Percentiles rank a stretch among this genome's conserved stretches.
Evolutionary conservation across 208 protist species (phyloP).

Genomic region (Leishmania lainsoni): DNA sequence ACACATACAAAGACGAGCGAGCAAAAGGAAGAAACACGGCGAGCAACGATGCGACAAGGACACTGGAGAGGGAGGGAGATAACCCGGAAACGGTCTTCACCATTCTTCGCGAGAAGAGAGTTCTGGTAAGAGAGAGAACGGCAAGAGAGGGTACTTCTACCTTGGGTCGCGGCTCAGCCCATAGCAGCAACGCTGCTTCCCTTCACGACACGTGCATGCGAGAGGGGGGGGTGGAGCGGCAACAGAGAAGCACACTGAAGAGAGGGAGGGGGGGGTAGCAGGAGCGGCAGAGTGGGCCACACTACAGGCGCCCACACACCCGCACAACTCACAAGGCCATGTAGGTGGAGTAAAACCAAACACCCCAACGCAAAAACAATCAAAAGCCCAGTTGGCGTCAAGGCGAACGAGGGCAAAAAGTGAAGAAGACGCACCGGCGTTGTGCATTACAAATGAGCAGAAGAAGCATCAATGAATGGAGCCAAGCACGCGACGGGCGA

Average conservation of each 20-base stretch:
- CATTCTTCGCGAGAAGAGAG: not conserved
- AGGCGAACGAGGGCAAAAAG: not conserved
- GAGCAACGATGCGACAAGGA: not conserved
- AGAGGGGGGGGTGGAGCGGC: not conserved
- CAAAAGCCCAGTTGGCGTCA: not conserved
- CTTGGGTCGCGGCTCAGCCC: not conserved
- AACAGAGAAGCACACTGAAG: not conserved
- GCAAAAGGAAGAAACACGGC: not conserved
- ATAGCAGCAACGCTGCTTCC: not conserved
- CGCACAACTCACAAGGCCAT: not conserved
- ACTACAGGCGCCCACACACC: not conserved
- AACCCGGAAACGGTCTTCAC: not conserved
- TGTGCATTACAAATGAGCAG: not conserved
- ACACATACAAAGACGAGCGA: not conserved
- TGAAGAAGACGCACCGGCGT: not conserved
- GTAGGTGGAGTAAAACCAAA: not conserved
- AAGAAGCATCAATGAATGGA: not conserved
- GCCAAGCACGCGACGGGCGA: not conserved
- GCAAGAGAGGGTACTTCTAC: not conserved
- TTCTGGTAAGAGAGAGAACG: not conserved
- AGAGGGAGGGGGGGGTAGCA: not conserved
- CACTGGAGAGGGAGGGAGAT: not conserved
- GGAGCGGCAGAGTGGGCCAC: not conserved
- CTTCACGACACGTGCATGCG: not conserved
- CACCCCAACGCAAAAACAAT: slow-evolving; percentile 9